A percentile compares a stretch with the other conserved stretches of the same genome.
phyloP scores from a whole-genome alignment of 2,329 filamentous ascomycete species.

The Penicillium sp. region DNA sequence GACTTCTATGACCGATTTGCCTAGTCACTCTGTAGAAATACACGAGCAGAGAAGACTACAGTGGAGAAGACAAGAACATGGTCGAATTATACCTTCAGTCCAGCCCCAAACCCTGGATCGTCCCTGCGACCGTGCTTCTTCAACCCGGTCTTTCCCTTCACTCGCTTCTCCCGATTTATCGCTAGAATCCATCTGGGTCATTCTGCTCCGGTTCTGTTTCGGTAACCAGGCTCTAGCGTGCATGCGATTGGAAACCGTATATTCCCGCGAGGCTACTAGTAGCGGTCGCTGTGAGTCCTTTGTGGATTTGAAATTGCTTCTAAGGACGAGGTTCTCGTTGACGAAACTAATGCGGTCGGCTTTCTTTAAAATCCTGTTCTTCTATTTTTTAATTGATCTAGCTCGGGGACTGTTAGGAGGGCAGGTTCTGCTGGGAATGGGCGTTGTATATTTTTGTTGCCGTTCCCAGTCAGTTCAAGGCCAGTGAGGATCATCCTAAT shows the following conservation, averaged over 20 bases:
- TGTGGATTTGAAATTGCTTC: neutral
- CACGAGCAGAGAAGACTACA: neutral
- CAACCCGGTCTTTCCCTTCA: neutral
- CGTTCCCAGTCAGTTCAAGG: too few relatives aligned
- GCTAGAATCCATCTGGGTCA: neutral
- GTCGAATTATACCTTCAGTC: neutral
- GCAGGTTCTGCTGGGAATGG: neutral
- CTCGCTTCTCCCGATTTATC: neutral
- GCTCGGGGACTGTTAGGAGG: neutral
- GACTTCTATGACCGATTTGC: neutral
- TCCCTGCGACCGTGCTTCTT: neutral
- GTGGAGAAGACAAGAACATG: neutral
- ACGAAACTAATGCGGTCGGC: neutral
- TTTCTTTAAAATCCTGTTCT: neutral
- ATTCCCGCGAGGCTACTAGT: neutral
- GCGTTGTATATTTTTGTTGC: neutral
- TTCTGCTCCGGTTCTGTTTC: neutral
- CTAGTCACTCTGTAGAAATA: neutral
- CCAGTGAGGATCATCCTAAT: too few relatives aligned
- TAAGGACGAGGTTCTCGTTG: neutral
- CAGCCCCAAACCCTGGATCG: neutral
- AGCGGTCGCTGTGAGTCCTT: neutral
- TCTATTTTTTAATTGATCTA: neutral
- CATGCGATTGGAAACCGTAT: neutral
- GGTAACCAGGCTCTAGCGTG: neutral